Base-by-base conservation (phyloP, 306 rosid species). In the Leucaena leucocephala region DNA sequence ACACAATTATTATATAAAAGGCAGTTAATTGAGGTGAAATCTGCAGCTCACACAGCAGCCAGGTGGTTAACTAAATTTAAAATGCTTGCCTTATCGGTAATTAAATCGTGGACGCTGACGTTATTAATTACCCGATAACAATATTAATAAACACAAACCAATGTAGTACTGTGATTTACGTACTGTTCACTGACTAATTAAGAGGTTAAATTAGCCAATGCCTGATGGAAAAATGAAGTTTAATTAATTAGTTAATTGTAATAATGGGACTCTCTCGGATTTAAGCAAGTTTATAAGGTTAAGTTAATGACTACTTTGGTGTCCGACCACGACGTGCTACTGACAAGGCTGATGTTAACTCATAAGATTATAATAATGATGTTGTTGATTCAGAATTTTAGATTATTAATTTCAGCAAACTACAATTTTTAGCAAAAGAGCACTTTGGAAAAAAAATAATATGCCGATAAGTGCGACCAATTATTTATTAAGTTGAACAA, bases 201-300 rank as follows among this genome's bases (percentile, higher is more conserved):
- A 22, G 50, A 45, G 57, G 68, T 73, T 21, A 79, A 68, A 21
- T 44, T 43, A 65, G 45, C 75, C 50, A 39, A 45, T 58, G 38
- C 19, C 36, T 49, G 68, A 76, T 36, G 33, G 67, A 7, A 38
- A 27, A 52, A 66, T 65, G 72, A 36, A 10, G 70, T 64, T 64
- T 84, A 36, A 19, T 57, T 8, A 57, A 57, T 27, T 27, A 27
- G 27, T 27, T 27, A 27, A 27, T 27, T 27, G 1, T 27, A 27
- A 27, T 27, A 27, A 27, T 27, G 82, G 84, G 86, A 75, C 68
- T 69, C 68, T 69, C 68, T 78, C 82, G 87, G 83, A 83, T 22
- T 74, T 75, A 63, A 74, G 36, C 11, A 6, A 45, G 21, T 19
- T 75, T 19, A 65, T 75, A 50, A 81, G 78, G 65, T 52, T 22